Conservation (phyloP, 2,329 filamentous ascomycete species). For the Fusarium stilboides region DNA sequence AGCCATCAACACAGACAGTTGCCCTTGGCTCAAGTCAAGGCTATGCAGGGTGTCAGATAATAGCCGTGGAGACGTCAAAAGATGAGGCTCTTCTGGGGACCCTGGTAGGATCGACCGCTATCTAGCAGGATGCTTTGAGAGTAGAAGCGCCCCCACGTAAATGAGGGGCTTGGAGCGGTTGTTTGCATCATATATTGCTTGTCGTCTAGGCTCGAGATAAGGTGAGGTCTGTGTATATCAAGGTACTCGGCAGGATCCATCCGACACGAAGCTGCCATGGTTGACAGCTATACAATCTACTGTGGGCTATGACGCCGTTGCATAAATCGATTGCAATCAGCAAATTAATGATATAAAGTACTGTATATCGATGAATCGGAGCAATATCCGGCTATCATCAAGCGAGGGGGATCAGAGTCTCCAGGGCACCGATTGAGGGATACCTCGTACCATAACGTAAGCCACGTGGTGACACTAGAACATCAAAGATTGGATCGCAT, state of each 20-base stretch:
- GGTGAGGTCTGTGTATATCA: no score
- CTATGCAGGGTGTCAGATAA: neutral
- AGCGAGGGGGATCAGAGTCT: neutral
- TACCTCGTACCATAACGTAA: slow-evolving; percentile 1
- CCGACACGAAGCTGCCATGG: no score
- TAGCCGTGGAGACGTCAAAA: neutral
- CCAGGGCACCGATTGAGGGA: no score
- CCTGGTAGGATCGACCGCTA: neutral
- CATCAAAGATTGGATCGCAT: slow-evolving; percentile 13
- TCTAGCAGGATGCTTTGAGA: neutral
- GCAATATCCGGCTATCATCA: neutral
- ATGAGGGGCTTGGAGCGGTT: no score
- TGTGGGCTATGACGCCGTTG: neutral
- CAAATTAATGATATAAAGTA: neutral
- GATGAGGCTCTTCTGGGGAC: neutral
- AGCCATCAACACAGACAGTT: no score
- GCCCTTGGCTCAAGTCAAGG: no score
- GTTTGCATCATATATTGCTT: no score
- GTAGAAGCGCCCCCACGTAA: no score
- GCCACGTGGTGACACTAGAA: slow-evolving; percentile 1
- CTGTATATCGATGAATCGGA: neutral
- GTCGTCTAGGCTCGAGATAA: no score
- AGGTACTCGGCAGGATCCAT: no score
- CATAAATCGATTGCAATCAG: neutral
- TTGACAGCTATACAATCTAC: neutral